phyloP scores from a whole-genome alignment of 352 stramenopile genomes.

The Globisporangium ultimum region DNA sequence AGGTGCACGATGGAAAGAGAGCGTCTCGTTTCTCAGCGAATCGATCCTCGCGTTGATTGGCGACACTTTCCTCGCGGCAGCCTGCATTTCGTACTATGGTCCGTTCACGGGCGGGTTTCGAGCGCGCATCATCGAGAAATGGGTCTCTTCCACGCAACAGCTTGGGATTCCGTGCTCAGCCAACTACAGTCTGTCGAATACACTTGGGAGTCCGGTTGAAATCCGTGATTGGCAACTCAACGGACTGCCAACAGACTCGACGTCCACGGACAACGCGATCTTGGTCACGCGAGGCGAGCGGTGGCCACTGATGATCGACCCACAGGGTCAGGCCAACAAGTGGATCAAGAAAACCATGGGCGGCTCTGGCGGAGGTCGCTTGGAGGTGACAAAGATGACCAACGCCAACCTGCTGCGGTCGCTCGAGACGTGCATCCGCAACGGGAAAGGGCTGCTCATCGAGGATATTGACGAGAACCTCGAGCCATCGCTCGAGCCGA shows the following conservation, averaged over 20 bases:
- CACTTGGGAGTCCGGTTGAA: constrained; percentile 87
- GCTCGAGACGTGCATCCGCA: constrained; percentile 91
- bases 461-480: constrained; percentile 92
- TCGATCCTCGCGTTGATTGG: constrained; percentile 86
- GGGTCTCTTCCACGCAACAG: constrained; percentile 61
- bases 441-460: constrained; percentile 88
- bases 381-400: constrained; percentile 90
- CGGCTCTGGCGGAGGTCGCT: constrained; percentile 20
- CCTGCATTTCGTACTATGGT: constrained; percentile 93
- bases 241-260: constrained; percentile 87
- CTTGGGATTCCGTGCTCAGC: constrained; percentile 71
- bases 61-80: constrained; percentile 91
- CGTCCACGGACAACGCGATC: constrained; percentile 93
- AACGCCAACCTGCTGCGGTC: constrained; percentile 88
- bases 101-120: constrained; percentile 91
- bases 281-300: constrained; percentile 87
- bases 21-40: constrained; percentile 67
- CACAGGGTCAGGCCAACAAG: constrained; percentile 92
- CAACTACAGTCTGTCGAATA: constrained; percentile 68
- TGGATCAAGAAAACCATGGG: constrained; percentile 92
- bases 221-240: constrained; percentile 93
- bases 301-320: constrained; percentile 95
- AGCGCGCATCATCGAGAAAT: constrained; percentile 67
- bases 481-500: constrained; percentile 90
- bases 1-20: constrained; percentile 92